Base-by-base conservation (phyloP, 2,329 filamentous ascomycete species). In the Colletotrichum acutatum region DNA sequence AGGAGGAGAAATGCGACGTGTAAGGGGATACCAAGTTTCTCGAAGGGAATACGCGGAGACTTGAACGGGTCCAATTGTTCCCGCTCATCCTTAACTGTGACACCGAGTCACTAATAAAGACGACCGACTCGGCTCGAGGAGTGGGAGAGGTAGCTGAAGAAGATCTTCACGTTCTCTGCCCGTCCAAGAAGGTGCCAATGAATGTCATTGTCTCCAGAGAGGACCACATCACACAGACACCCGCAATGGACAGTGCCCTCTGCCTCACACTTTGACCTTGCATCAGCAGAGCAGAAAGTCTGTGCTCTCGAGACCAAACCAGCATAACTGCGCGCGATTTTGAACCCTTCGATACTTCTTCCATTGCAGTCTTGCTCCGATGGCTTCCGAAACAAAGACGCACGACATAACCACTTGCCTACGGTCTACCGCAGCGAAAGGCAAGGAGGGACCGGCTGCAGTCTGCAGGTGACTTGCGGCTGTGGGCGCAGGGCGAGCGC, bases 111-210 rank as follows among this genome's bases (percentile, higher is more conserved):
- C 42, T 49, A 3, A 49, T 19, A 49, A 49, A 49, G 42, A 7
- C 42, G 8, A 19, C 19, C 8, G 42, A 49, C 42, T 11, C 42
- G 42, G 42, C 19, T 49, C 1, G 19, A 49, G 42, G 19, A n/a
- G 42, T 9, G 16, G 42, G 30, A 26, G 6, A 14, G 26, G 24
- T n/a, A 54, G n/a, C 16, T 16, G n/a, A 52, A 30, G 37, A 49
- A 37, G 19, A 52, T 26, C 28, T 19, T 34, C 7, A 26, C n/a
- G 14, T 9, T n/a, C 22, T 61, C 49, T 42, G 57, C 67, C 57
- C 46, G 56, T 62, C 52, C 28, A 22, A 58, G 64, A 61, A 68
- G 68, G 64, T 68, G 46, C n/a, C 19, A 34, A 24, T 24, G 30
- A 53, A 52, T 34, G n/a, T 28, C 60, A 26, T 32, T 3, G 42